Evolutionary conservation across 257 asterid genomes (phyloP), one percentile per base, ranked within the genome.

Genomic region (Petunia secreta): DNA sequence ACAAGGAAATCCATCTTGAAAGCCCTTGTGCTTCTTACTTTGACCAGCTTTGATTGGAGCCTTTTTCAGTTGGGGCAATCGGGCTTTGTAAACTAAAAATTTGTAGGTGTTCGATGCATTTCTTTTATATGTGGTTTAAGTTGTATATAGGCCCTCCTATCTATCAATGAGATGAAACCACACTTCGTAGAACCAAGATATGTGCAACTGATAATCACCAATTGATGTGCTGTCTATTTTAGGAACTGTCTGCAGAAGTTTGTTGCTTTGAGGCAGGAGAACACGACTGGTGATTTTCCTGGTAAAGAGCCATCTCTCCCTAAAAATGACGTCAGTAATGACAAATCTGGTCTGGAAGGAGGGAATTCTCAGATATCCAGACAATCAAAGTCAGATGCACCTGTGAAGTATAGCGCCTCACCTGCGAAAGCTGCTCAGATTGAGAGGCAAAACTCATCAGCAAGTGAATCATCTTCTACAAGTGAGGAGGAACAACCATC

Each of bases 391-490:
- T 60, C 77, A 39, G 91, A 82, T 44, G 69, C 83, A 55, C 89
- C 86, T 16, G 99, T 94, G 48, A 85, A 83, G 75, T 92, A 92
- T 82, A 93, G 91, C 65, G 97, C 87, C 84, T 94, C 98, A 54
- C 98, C 98, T 8, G 99, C 98, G 40, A 91, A 92, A 92, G 97
- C 82, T 79, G 98, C 98, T 6, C 91, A 87, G 85, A 67, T 85
- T 53, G 99, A 96, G 90, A 90, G 99, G 71, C 94, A 87, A 83
- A 88, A 88, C 87, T 92, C 97, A 78, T 89, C 97, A 2, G 98
- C 82, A 79, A 84, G 90, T 80, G 97, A 87, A 80, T 91, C 93
- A 48, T 90, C 98, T 84, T 83, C 88, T 80, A 88, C 98, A 53
- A 87, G 94, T 73, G 98, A 91, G 85, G 98, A 88, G 85, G 98